Percentiles rank a stretch among this genome's conserved stretches.
Evolutionary conservation across 1,284 basidiomycete species (phyloP).

Genomic region (Malassezia nana): DNA sequence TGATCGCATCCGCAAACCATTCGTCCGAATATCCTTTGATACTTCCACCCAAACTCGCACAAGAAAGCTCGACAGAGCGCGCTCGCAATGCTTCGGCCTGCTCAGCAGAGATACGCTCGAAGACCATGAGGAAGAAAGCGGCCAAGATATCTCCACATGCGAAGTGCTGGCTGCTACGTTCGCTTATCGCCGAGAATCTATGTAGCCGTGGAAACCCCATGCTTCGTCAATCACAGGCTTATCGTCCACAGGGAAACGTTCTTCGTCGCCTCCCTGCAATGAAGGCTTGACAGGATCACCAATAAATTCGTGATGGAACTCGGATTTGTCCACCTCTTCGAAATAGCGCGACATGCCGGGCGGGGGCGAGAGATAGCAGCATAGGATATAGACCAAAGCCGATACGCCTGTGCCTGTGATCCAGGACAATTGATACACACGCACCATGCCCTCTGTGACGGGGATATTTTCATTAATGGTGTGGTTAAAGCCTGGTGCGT

Average conservation of each 20-base stretch:
- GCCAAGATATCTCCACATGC: background rate
- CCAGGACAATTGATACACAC: constrained; percentile 7
- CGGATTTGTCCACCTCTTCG: constrained; percentile 5
- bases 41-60: constrained; percentile 67
- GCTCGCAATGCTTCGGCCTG: constrained; percentile 16
- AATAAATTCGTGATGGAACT: background rate
- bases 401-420: constrained; percentile 4
- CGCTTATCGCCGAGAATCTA: background rate
- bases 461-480: background rate
- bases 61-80: constrained; percentile 64
- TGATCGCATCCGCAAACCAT: constrained; percentile 79
- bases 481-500: constrained; percentile 59
- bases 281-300: background rate
- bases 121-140: background rate
- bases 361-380: constrained; percentile 2
- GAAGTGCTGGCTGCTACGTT: background rate
- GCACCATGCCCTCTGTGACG: background rate
- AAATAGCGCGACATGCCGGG: constrained; percentile 3
- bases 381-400: constrained; percentile 1
- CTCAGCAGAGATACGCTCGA: background rate
- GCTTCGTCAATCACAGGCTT: background rate
- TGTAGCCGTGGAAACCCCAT: background rate
- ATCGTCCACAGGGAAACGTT: background rate
- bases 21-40: constrained; percentile 78
- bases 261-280: background rate